A percentile compares a stretch with the other conserved stretches of the same genome.
phyloP scores from a whole-genome alignment of 2,329 filamentous ascomycete species.

The Metarhizium sp. region DNA sequence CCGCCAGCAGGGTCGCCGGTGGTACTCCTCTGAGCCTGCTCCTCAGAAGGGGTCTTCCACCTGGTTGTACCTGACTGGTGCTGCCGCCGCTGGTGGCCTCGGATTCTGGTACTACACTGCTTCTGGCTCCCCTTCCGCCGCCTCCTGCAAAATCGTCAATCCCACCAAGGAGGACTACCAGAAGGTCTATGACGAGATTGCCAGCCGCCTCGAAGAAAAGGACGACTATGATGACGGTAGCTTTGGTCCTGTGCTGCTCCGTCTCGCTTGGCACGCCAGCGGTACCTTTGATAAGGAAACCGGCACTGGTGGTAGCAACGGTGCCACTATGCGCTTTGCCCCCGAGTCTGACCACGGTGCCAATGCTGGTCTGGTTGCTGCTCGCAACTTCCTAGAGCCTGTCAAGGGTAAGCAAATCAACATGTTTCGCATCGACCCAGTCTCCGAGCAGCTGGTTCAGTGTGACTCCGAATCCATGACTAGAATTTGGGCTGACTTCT shows the following conservation, averaged over 20 bases:
- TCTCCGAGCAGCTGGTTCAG: neutral
- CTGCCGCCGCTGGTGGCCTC: slow-evolving; percentile 51
- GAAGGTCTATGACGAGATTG: slow-evolving; percentile 86
- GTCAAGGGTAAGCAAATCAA: slow-evolving; percentile 57
- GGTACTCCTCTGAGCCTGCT: slow-evolving; percentile 64
- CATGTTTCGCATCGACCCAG: neutral
- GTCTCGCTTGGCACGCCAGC: slow-evolving; percentile 88
- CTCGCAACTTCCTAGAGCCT: slow-evolving; percentile 87
- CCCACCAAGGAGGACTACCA: slow-evolving; percentile 86
- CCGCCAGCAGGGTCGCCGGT: slow-evolving; percentile 65
- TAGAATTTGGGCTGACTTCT: slow-evolving; percentile 5
- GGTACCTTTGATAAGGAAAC: slow-evolving; percentile 89
- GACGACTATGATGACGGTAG: slow-evolving; percentile 95
- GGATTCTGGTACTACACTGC: slow-evolving; percentile 58
- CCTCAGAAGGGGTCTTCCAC: slow-evolving; percentile 35
- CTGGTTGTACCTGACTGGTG: slow-evolving; percentile 49
- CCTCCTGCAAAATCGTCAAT: slow-evolving; percentile 50
- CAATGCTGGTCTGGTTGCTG: slow-evolving; percentile 80
- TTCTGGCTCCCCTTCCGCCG: slow-evolving; percentile 36
- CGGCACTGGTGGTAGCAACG: slow-evolving; percentile 85
- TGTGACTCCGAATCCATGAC: neutral
- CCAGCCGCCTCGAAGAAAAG: slow-evolving; percentile 70
- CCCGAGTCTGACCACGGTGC: slow-evolving; percentile 86
- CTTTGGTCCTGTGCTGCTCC: slow-evolving; percentile 84
- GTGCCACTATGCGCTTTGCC: slow-evolving; percentile 91